Evolutionary conservation across 495 filamentous ascomycete genomes (phyloP), one percentile per base, ranked within the genome.

Genomic region (Eremomyces bilateralis): DNA sequence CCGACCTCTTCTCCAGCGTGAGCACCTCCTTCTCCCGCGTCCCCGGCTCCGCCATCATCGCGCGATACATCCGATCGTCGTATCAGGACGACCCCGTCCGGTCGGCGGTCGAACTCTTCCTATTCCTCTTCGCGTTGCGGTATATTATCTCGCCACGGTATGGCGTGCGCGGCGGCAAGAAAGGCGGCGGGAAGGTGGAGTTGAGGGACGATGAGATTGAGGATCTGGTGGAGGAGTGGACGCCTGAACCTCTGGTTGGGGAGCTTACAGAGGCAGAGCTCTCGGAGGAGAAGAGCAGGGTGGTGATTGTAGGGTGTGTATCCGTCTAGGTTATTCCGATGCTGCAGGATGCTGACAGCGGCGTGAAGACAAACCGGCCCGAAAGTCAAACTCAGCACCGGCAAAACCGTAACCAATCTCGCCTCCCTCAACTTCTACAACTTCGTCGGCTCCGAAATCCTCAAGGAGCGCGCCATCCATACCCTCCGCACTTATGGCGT

Each of bases 361-460:
- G 3, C n/a, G 11, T 36, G 22, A 47, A 91, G 83, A 28, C 80
- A 88, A 12, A 80, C 83, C 3, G 84, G 85, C 12, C 47, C 84
- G 79, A 28, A 91, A 83, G 47, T 72, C 21, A 95, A 90, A 52
- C 68, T 99, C 35, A 61, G 73, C 11, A 93, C 78, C 49, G 90
- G 85, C 40, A 76, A 78, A 36, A 85, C 79, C 8, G 88, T 93
- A 15, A 76, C 64, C 31, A 95, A 99, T 51, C 70, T 95, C 24
- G 84, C 79, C 20, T 85, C 80, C 4, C 85, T 78, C 57, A 95
- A 95, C 48, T 90, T 82, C 56, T 99, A 88, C 63, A 95, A 99
- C 53, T 80, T 99, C 47, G 76, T 84, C 42, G 71, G 68, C 16
- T 91, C 92, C 50, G 83, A 94, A 38, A 65, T 71, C 5, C 68